A percentile compares a stretch with the other conserved stretches of the same genome.
phyloP scores from a whole-genome alignment of 805 yeast species.

The Hemisphaericaspora nanyangensis region DNA sequence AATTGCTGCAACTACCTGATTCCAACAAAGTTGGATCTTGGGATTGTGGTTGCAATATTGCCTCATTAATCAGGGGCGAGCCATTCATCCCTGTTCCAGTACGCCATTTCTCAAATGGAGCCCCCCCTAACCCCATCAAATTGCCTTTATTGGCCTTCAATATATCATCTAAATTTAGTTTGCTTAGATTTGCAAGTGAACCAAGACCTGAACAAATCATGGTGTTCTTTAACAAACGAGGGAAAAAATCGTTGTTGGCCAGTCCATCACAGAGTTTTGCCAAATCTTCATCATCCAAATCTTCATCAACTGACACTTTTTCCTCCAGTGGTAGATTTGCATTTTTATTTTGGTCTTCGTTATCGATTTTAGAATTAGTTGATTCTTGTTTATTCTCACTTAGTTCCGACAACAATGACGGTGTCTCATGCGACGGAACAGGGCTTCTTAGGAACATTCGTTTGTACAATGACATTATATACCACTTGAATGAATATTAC shows the following conservation, averaged over 20 bases:
- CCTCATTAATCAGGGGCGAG: no score
- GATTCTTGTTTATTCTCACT: no score
- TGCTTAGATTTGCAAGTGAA: constrained; percentile 6
- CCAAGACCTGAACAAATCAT: constrained; percentile 26
- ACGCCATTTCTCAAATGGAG: no score
- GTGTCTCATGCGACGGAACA: not conserved
- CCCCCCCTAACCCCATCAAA: no score
- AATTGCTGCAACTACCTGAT: no score
- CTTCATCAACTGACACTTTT: not conserved
- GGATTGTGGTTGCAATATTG: no score
- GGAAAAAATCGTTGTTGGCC: constrained; percentile 21
- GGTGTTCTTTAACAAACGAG: constrained; percentile 28
- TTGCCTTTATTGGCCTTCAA: not conserved
- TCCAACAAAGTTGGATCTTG: no score
- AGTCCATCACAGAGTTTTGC: constrained; percentile 22
- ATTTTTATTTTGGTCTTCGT: not conserved
- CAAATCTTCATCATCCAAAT: constrained; percentile 20
- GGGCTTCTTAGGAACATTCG: no score
- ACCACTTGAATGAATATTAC: no score
- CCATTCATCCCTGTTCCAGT: no score
- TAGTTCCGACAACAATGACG: not conserved
- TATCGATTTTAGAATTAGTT: not conserved
- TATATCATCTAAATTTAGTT: constrained; percentile 2
- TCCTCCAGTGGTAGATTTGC: not conserved
- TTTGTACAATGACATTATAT: no score